A percentile compares a stretch with the other conserved stretches of the same genome.
Evolutionary conservation across 164 flowering plant species (phyloP).

Genomic region (Dillenia turbinata): DNA sequence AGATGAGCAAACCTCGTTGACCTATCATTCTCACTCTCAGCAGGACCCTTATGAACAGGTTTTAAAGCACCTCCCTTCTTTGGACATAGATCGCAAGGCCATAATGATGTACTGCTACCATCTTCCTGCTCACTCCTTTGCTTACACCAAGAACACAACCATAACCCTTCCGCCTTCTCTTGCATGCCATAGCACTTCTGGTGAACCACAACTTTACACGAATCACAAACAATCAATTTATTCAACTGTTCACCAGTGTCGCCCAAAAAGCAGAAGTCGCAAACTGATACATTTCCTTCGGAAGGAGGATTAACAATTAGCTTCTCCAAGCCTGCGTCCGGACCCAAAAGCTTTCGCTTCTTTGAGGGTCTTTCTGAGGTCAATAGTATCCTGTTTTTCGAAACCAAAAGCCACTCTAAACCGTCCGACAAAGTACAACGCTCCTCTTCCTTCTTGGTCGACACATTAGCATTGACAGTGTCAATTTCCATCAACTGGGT

Average conservation of each 20-base stretch:
- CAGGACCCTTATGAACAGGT: constrained; percentile 32
- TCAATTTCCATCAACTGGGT: constrained; percentile 22
- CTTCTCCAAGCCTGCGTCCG: constrained; percentile 70
- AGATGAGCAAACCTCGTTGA: constrained; percentile 63
- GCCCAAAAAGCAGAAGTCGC: constrained; percentile 66
- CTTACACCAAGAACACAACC: constrained; percentile 91
- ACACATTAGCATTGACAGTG: constrained; percentile 10
- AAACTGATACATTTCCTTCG: constrained; percentile 39
- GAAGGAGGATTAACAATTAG: constrained; percentile 42
- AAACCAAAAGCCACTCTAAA: constrained; percentile 75
- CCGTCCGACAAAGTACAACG: constrained; percentile 18
- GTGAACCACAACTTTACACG: constrained; percentile 73
- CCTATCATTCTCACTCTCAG: constrained; percentile 22
- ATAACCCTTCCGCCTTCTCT: constrained; percentile 38
- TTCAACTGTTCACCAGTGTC: constrained; percentile 35
- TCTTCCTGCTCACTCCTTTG: constrained; percentile 17
- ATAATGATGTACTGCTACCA: constrained; percentile 4
- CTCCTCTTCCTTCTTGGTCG: constrained; percentile 11
- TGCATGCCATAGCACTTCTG: constrained; percentile 84
- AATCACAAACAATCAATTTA: constrained; percentile 48
- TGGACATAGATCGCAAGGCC: constrained; percentile 79
- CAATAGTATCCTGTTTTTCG: constrained; percentile 51
- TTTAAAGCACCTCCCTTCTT: constrained; percentile 82
- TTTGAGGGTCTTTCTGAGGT: constrained; percentile 79
- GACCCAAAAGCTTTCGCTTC: constrained; percentile 78